phyloP scores from a whole-genome alignment of 2,329 filamentous ascomycete species.

The Lecanosticta acicola region DNA sequence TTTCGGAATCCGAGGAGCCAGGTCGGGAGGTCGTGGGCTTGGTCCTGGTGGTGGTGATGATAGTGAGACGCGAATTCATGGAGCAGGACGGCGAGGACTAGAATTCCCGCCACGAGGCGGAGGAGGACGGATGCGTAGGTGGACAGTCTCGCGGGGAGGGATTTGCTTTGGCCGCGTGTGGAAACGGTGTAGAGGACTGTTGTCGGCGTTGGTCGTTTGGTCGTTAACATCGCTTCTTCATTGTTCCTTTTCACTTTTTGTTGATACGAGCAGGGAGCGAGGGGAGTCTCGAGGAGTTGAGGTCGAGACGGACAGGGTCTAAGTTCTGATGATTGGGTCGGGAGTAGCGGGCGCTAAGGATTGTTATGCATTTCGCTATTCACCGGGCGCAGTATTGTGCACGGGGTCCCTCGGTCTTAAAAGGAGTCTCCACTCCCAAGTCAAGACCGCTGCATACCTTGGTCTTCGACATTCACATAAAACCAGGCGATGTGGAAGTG shows the following conservation, averaged over 20 bases:
- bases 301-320: too few species aligned
- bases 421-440: background rate
- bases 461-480: too few species aligned
- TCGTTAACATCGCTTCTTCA: conserved; percentile 26
- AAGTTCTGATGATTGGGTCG: conserved; percentile 3
- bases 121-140: conserved; percentile 38
- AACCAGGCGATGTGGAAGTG: too few species aligned
- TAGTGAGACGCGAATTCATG: conserved; percentile 21
- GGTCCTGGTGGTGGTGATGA: conserved; percentile 2
- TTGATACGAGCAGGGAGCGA: too few species aligned
- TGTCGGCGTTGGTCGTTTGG: conserved; percentile 57
- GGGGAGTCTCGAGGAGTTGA: too few species aligned
- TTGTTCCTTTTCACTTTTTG: too few species aligned
- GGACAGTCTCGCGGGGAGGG: conserved; percentile 40
- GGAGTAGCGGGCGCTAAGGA: background rate
- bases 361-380: background rate
- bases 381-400: background rate
- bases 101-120: conserved; percentile 40
- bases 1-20: background rate
- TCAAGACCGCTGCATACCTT: background rate
- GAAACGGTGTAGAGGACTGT: conserved; percentile 92
- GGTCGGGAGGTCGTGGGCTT: background rate
- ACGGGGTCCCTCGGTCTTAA: too few species aligned
- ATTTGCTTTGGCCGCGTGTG: conserved; percentile 56
- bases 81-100: conserved; percentile 32